Conservation (phyloP, 2,329 filamentous ascomycete species). For the Diaporthe sp. region DNA sequence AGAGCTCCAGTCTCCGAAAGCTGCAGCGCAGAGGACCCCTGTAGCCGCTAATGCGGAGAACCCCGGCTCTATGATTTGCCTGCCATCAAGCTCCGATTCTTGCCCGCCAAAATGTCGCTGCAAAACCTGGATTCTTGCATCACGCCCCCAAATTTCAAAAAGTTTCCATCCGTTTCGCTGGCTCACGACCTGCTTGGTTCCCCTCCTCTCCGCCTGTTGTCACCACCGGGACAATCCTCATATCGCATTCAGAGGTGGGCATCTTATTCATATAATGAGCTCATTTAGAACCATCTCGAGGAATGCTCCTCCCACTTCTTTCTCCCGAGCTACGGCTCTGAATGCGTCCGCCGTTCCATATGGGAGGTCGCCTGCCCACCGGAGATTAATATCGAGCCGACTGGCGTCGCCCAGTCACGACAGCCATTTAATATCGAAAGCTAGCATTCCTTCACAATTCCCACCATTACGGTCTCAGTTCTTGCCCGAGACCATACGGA, state of each 20-base stretch:
- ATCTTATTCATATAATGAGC: slow-evolving; percentile 56
- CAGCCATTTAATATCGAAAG: slow-evolving; percentile 46
- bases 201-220: slow-evolving; percentile 15
- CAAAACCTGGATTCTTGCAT: slow-evolving; percentile 35
- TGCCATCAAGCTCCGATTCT: slow-evolving; percentile 37
- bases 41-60: slow-evolving; percentile 32
- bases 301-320: slow-evolving; percentile 57
- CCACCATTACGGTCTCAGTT: slow-evolving; percentile 61
- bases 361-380: slow-evolving; percentile 61
- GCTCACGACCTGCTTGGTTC: neutral
- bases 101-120: slow-evolving; percentile 34
- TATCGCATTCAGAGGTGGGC: slow-evolving; percentile 42
- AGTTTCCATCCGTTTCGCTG: slow-evolving; percentile 6
- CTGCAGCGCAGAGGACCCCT: slow-evolving; percentile 26
- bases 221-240: slow-evolving; percentile 16
- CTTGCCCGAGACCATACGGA: slow-evolving; percentile 55
- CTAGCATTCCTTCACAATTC: slow-evolving; percentile 47
- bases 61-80: slow-evolving; percentile 26
- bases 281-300: slow-evolving; percentile 56
- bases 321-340: slow-evolving; percentile 57
- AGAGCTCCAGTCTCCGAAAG: slow-evolving; percentile 24
- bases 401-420: slow-evolving; percentile 45
- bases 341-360: slow-evolving; percentile 48
- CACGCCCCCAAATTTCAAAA: slow-evolving; percentile 35
- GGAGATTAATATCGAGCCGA: slow-evolving; percentile 56